Base-by-base conservation (phyloP, 768 basidiomycete species). In the Tylopilus felleus region DNA sequence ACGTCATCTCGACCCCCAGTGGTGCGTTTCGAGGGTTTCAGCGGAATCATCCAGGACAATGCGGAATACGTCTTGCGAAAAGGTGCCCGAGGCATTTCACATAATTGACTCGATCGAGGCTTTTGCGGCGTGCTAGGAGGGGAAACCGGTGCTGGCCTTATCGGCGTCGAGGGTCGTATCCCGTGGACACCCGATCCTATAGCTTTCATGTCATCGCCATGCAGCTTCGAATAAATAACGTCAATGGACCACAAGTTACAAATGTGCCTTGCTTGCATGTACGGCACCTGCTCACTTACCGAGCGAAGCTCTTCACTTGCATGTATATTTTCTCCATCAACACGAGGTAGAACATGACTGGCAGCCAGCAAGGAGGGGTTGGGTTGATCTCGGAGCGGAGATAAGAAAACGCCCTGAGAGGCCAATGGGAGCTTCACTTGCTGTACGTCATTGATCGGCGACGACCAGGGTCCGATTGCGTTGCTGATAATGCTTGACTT, bases 21-120 rank as follows among this genome's bases (percentile, higher is more conserved):
- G 35, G 45, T 19, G 31, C 49, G 54, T 45, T 55, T 60, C 40
- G 63, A 50, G 6, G 35, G 44, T 27, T 54, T 60, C 27, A 53
- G 38, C 9, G 60, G 65, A 16, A 63, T 25, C 65, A 65, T 71
- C 67, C 67, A 71, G 36, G 67, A 58, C 47, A 71, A 55, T 12
- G 55, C 56, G 23, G 65, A 69, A n/a, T 52, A 49, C 39, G 48
- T 56, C 49, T 58, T 64, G 52, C 56, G 56, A 47, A 56, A 42
- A 55, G 63, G 59, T 23, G 21, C n/a, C 1, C 35, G 50, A 33
- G 51, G 49, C 13, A 42, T 38, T 12, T 46, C 48, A 28, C 46
- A 39, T 23, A 40, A 41, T 25, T 60, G 67, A 43, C 56, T 59
- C 14, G 53, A 40, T 48, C 66, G 64, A 29, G 51, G 41, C 33